A percentile compares a stretch with the other conserved stretches of the same genome.
Evolutionary conservation across 306 rosid genomes (phyloP).

Genomic region (Cicer arietinum): DNA sequence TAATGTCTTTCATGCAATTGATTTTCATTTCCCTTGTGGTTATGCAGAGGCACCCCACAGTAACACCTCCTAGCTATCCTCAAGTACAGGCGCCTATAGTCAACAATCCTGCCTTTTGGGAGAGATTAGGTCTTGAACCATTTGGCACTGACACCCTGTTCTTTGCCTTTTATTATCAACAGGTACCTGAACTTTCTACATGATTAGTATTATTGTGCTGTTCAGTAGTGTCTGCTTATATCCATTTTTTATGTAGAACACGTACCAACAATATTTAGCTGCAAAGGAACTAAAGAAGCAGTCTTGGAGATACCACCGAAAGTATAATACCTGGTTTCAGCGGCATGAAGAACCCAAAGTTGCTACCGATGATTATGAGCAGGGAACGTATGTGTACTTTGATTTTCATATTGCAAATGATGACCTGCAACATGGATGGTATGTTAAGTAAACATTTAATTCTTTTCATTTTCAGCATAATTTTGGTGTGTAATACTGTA

Average conservation of each 20-base stretch:
- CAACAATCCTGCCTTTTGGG: constrained; percentile 97
- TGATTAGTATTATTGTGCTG: constrained; percentile 5
- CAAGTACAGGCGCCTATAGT: constrained; percentile 94
- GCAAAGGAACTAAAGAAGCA: constrained; percentile 99
- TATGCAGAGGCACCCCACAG: constrained; percentile 76
- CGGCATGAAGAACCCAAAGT: constrained; percentile 98
- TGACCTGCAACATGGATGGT: constrained; percentile 96
- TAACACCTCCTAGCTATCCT: constrained; percentile 86
- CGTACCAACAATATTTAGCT: constrained; percentile 94
- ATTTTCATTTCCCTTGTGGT: constrained; percentile 40
- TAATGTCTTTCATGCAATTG: constrained; percentile 2
- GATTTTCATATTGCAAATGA: constrained; percentile 90
- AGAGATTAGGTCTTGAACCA: constrained; percentile 73
- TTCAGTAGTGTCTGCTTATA: constrained; percentile 38
- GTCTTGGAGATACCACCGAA: constrained; percentile 98
- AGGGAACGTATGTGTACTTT: constrained; percentile 94
- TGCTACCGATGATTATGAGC: constrained; percentile 97
- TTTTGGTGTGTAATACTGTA: background rate
- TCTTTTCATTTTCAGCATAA: constrained; percentile 24
- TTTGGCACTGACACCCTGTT: constrained; percentile 83
- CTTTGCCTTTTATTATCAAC: constrained; percentile 95
- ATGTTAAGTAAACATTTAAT: constrained; percentile 37
- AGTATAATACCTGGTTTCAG: constrained; percentile 95
- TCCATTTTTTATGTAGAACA: constrained; percentile 63
- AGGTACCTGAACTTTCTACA: constrained; percentile 55